Base-by-base conservation (phyloP, 176 grass and related monocot species). In the Eleusine coracana region DNA sequence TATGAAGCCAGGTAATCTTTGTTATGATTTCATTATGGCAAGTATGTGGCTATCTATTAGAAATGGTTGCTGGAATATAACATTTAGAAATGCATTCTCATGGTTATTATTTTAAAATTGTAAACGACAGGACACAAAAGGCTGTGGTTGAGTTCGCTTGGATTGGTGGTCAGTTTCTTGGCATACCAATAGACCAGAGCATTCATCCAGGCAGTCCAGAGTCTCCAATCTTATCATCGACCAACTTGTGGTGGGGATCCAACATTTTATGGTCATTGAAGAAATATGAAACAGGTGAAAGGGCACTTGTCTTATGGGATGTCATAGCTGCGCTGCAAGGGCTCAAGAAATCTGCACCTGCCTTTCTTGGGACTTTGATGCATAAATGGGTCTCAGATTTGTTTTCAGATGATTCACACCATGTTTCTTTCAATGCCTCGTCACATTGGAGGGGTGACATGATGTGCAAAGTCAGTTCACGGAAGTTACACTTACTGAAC, bases 1-100 rank as follows among this genome's bases (percentile, higher is more conserved):
- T 98, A 98, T 91, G 90, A 98, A 83, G 90, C 85, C 89, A 94
- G 90, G 96, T 98, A 81, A 80, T 80, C 49, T 70, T 79, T 20
- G 70, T 79, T 79, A 54, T 38, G 6, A 37, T 66, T 74, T 59
- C 40, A 52, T 67, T 87, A 28, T 34, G 58, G 20, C 48, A 66
- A 73, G 74, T 71, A 63, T 50, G 41, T 31, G 9, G 40, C 60
- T 15, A 54, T 72, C 11, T 80, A 4, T 4, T 68, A 59, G 4
- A 49, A 68, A 34, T 80, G 12, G 31, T 80, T 61, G 34, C 14
- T 67, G 68, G 50, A 38, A 40, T 77, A 67, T 61, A 74, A 51
- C 21, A 60, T 62, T 70, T 67, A 45, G 17, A 71, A 55, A 71
- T 71, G 7, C 45, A 66, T 39, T 78, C 16, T 51, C 27, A 65